Base-by-base conservation (phyloP, 2,329 filamentous ascomycete genomes). In the Teratosphaeria nubilosa region DNA sequence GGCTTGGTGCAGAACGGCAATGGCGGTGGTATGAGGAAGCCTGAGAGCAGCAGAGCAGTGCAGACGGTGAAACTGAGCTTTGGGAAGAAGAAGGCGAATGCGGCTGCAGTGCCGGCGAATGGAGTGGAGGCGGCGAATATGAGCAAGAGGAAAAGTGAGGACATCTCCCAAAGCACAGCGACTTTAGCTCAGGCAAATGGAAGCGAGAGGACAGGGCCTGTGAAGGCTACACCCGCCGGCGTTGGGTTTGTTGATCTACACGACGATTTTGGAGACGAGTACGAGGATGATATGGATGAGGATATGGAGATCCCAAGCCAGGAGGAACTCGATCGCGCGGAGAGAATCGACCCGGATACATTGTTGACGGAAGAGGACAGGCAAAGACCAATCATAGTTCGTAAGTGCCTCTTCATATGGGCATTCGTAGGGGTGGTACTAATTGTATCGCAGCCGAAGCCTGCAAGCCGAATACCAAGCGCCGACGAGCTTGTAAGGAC, bases 401-500 rank as follows among this genome's bases (percentile, higher is more conserved):
- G 91, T 96, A 62, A 65, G 70, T 68, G 2, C 45, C 34, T 5
- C 25, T 22, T 25, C 45, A 14, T 31, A 1, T 11, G 16, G 5
- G 45, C 11, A 6, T 1, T 37, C n/a, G 53, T 22, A 55, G 30
- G 51, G 7, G 20, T 14, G 13, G 54, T 41, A 41, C 55, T 57
- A 48, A 57, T 31, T 3, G 14, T 31, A 53, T 22, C 54, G 45
- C 63, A 89, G 91, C 94, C 56, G 82, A 86, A 27, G 90, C 95
- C 71, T 99, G 94, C 74, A 84, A 86, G 59, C 91, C 92, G 53
- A 90, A 94, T 51, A 90, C 89, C 59, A 95, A 95, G 78, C 86
- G 92, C 66, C 87, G 92, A 57, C 86, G 91, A 62, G 91, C 94
- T 59, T 99, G 94, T 80, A 97, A 99, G 76, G 94, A 99, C 78